Percentiles rank a stretch among this genome's conserved stretches.
Evolutionary conservation across 495 filamentous ascomycete species (phyloP).

Genomic region (Penicillium maclennaniae): DNA sequence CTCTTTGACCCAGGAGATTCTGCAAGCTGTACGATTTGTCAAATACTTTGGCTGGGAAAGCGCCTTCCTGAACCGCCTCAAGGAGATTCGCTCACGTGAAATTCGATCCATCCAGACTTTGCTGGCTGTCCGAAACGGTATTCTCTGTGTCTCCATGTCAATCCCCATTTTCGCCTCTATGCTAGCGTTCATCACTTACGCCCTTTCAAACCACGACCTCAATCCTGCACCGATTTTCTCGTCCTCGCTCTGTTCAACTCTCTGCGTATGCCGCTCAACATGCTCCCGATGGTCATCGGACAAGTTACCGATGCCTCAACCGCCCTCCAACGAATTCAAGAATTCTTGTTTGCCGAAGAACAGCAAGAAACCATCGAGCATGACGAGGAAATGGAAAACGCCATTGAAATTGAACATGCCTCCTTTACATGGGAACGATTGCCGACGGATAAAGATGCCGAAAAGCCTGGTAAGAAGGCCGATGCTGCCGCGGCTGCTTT

Average conservation of each 20-base stretch:
- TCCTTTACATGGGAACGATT: constrained; percentile 92
- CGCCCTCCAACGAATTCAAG: constrained; percentile 77
- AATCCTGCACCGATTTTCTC: constrained; percentile 82
- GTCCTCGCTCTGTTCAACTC: constrained; percentile 91
- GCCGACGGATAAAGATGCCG: constrained; percentile 54
- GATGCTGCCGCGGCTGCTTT: constrained; percentile 17
- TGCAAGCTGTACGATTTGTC: constrained; percentile 87
- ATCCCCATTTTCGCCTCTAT: constrained; percentile 91
- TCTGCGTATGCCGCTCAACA: constrained; percentile 81
- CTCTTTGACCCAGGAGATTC: constrained; percentile 85
- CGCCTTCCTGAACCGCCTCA: constrained; percentile 73
- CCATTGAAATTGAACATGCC: constrained; percentile 67
- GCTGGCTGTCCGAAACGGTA: constrained; percentile 75
- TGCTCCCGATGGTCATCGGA: constrained; percentile 83
- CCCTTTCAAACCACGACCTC: constrained; percentile 66
- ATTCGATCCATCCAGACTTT: constrained; percentile 76
- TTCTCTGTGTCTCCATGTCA: constrained; percentile 73
- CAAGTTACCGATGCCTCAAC: constrained; percentile 86
- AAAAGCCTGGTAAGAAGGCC: constrained; percentile 34
- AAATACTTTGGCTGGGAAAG: constrained; percentile 96
- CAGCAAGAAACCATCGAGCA: constrained; percentile 66
- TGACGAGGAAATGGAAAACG: constrained; percentile 58
- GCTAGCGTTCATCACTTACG: constrained; percentile 91
- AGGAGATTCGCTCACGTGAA: constrained; percentile 66
- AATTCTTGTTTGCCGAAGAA: constrained; percentile 84